Conservation (phyloP, 108 stramenopile species). For the Epithemia pelagica region DNA sequence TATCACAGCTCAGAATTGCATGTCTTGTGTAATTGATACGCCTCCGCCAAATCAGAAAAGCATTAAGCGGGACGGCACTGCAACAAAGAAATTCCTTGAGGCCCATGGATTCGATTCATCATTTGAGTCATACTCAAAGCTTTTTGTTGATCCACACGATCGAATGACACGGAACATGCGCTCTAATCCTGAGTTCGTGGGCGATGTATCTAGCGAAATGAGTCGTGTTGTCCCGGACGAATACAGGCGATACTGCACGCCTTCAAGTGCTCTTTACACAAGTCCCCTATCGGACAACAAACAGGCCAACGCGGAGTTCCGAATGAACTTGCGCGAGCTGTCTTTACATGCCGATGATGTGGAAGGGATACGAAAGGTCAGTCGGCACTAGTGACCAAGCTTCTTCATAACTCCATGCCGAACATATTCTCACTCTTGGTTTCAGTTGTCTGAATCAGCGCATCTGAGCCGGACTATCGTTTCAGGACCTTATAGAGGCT, state of each 20-base stretch:
- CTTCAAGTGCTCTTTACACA: constrained; percentile 7
- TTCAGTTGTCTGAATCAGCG: constrained; percentile 68
- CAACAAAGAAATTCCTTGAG: background rate
- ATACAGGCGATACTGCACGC: constrained; percentile 19
- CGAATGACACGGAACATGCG: background rate
- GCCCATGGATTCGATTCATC: background rate
- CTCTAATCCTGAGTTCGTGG: background rate
- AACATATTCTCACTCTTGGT: background rate
- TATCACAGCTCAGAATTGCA: background rate
- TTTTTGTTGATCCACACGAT: background rate
- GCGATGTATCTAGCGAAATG: background rate
- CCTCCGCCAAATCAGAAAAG: background rate
- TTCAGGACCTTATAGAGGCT: constrained; percentile 63
- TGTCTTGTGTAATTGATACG: background rate
- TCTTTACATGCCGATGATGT: constrained; percentile 71
- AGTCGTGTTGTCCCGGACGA: constrained; percentile 5
- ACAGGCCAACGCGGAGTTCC: constrained; percentile 36
- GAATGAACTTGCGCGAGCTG: constrained; percentile 45
- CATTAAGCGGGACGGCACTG: background rate
- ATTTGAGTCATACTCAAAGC: background rate
- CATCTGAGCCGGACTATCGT: constrained; percentile 54
- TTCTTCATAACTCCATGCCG: background rate
- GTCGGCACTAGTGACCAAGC: background rate
- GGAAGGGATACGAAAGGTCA: constrained; percentile 61
- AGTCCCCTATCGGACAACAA: constrained; percentile 1